phyloP scores from a whole-genome alignment of 2,329 filamentous ascomycete genomes.

The Berkeleyomyces basicola region DNA sequence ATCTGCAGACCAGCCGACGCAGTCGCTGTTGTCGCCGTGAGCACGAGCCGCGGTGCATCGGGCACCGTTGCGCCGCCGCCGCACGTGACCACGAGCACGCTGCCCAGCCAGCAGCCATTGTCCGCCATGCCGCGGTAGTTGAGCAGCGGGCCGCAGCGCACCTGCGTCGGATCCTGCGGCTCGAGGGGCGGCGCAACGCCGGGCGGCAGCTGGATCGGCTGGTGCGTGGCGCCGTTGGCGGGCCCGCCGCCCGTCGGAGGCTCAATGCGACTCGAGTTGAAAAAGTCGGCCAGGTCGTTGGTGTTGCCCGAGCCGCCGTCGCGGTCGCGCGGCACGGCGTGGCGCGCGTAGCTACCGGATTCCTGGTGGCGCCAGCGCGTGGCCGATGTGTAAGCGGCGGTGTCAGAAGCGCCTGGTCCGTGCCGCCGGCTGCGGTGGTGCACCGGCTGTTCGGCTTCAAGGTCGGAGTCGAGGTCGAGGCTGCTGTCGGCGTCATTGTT shows the following conservation, averaged over 20 bases:
- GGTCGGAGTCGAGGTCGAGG: background rate
- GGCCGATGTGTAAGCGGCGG: constrained; percentile 29
- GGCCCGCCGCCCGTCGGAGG: constrained; percentile 19
- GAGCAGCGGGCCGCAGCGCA: constrained; percentile 56
- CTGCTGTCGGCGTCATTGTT: background rate
- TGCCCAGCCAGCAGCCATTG: constrained; percentile 62
- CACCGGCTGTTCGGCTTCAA: constrained; percentile 22
- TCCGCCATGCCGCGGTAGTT: constrained; percentile 60
- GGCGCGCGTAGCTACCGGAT: constrained; percentile 36
- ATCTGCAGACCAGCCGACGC: constrained; percentile 1
- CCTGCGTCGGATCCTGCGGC: constrained; percentile 34
- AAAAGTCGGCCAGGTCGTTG: constrained; percentile 36
- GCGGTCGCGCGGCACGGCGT: constrained; percentile 30
- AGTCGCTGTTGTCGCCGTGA: background rate
- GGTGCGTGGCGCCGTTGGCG: constrained; percentile 25
- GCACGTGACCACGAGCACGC: constrained; percentile 65
- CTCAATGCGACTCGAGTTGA: constrained; percentile 37
- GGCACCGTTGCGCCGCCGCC: constrained; percentile 32
- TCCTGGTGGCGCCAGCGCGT: constrained; percentile 49
- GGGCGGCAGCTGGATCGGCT: constrained; percentile 30
- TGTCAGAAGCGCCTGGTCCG: constrained; percentile 15
- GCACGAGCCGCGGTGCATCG: constrained; percentile 6
- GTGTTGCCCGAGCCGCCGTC: constrained; percentile 26
- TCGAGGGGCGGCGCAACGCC: constrained; percentile 12
- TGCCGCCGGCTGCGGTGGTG: background rate